A percentile compares a stretch with the other conserved stretches of the same genome.
phyloP scores from a whole-genome alignment of 192 early-diverging fungal genomes.

The Martensiomyces pterosporus region DNA sequence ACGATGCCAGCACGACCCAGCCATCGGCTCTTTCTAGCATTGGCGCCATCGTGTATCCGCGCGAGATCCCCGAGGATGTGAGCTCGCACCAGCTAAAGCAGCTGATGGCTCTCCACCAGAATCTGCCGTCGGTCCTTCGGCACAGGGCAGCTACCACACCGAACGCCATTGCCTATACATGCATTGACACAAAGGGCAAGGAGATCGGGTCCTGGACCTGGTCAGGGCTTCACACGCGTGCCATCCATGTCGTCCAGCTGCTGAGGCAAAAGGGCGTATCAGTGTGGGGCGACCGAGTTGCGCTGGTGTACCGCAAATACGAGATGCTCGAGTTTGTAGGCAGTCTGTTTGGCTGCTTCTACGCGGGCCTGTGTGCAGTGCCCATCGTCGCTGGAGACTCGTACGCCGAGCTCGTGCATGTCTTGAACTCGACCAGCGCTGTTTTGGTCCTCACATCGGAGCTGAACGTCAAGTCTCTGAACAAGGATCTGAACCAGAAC shows the following conservation, averaged over 20 bases:
- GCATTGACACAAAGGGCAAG: conserved; percentile 70
- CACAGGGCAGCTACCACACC: conserved; percentile 60
- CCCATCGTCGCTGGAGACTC: conserved; percentile 81
- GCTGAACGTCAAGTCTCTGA: conserved; percentile 66
- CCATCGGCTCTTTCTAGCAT: neutral
- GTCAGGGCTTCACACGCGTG: conserved; percentile 65
- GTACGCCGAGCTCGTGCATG: conserved; percentile 70
- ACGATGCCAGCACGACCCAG: neutral
- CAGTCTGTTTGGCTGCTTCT: conserved; percentile 77
- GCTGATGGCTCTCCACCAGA: conserved; percentile 55
- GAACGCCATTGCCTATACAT: conserved; percentile 58
- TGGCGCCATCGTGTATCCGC: conserved; percentile 22
- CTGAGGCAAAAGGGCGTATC: conserved; percentile 62
- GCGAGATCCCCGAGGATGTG: conserved; percentile 23
- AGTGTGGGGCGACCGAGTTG: conserved; percentile 63
- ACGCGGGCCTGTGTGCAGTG: conserved; percentile 76
- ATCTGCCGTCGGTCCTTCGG: conserved; percentile 62
- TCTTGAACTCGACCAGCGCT: conserved; percentile 63
- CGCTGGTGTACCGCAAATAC: conserved; percentile 73
- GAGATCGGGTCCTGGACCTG: conserved; percentile 67
- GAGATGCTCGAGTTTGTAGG: conserved; percentile 82
- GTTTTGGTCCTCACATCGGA: conserved; percentile 79
- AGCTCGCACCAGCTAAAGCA: conserved; percentile 22
- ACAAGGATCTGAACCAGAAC: conserved; percentile 60
- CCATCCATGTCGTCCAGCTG: conserved; percentile 66